phyloP scores from a whole-genome alignment of 345 rosid genomes.

The Toxicodendron radicans region DNA sequence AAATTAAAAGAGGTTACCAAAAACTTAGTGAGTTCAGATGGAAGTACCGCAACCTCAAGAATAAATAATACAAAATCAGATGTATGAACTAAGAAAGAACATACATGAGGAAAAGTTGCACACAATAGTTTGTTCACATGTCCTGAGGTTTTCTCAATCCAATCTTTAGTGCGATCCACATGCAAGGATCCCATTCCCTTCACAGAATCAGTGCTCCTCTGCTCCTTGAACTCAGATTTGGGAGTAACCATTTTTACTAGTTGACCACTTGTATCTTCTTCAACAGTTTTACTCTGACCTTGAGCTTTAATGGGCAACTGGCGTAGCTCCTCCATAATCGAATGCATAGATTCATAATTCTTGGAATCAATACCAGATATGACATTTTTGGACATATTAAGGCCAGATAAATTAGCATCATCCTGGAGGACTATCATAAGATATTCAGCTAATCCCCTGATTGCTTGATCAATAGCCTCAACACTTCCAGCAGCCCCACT shows the following conservation, averaged over 20 bases:
- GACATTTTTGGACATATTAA: constrained; percentile 30
- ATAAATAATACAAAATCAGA: constrained; percentile 15
- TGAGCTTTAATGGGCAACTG: constrained; percentile 49
- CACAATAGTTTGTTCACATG: constrained; percentile 67
- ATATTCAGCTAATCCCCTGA: constrained; percentile 86
- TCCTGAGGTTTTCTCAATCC: constrained; percentile 69
- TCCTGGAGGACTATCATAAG: constrained; percentile 84
- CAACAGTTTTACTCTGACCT: constrained; percentile 30
- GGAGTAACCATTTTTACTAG: constrained; percentile 23
- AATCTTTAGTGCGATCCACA: constrained; percentile 73
- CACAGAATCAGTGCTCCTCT: constrained; percentile 22
- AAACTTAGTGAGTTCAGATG: constrained; percentile 1
- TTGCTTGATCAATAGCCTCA: constrained; percentile 80
- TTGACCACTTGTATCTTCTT: constrained; percentile 36
- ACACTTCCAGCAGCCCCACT: constrained; percentile 95
- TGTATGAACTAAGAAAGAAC: constrained; percentile 28
- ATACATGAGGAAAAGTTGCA: constrained; percentile 80
- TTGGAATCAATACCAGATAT: constrained; percentile 28
- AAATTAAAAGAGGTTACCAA: neutral
- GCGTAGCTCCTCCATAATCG: constrained; percentile 64
- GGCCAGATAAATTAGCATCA: constrained; percentile 54
- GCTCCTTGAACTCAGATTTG: constrained; percentile 31
- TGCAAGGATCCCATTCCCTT: constrained; percentile 52
- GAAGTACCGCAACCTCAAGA: neutral
- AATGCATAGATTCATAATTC: constrained; percentile 43